Conservation (phyloP, 805 yeast genomes). For the Nakazawaea wickerhamii region DNA sequence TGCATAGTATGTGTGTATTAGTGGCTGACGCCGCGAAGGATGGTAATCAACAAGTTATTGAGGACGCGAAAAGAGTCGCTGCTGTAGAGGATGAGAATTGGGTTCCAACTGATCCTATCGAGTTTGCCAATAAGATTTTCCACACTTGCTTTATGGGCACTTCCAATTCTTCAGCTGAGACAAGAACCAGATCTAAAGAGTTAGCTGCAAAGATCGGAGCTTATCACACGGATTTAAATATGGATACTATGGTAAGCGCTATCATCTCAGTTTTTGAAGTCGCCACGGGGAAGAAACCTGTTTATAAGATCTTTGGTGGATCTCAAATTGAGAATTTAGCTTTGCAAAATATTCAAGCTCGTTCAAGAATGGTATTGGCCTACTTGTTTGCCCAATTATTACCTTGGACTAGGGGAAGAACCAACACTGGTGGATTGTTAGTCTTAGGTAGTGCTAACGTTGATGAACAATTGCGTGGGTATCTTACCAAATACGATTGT, state of each 20-base stretch:
- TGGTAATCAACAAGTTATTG: conserved; percentile 73
- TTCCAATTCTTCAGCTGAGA: conserved; percentile 81
- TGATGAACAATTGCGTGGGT: conserved; percentile 94
- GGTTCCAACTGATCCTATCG: conserved; percentile 69
- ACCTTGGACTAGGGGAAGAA: conserved; percentile 86
- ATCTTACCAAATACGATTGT: conserved; percentile 93
- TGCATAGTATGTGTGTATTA: conserved; percentile 87
- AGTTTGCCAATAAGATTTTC: conserved; percentile 69
- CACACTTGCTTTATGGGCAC: conserved; percentile 97
- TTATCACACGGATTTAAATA: conserved; percentile 86
- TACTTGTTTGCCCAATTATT: conserved; percentile 89
- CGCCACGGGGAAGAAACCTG: conserved; percentile 86
- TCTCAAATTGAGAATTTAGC: conserved; percentile 88
- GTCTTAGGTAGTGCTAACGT: conserved; percentile 97
- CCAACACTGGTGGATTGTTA: conserved; percentile 68
- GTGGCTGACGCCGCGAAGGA: conserved; percentile 63
- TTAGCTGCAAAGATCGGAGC: conserved; percentile 76
- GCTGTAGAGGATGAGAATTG: conserved; percentile 48
- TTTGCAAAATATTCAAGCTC: conserved; percentile 92
- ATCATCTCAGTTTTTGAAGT: conserved; percentile 74
- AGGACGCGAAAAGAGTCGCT: conserved; percentile 68
- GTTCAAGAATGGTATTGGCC: conserved; percentile 90
- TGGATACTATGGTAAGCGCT: conserved; percentile 78
- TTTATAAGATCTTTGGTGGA: conserved; percentile 92
- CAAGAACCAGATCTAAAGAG: conserved; percentile 75